Evolutionary conservation across 441 rosid genomes (phyloP), one percentile per base, ranked within the genome.

Genomic region (Geranium incanum): DNA sequence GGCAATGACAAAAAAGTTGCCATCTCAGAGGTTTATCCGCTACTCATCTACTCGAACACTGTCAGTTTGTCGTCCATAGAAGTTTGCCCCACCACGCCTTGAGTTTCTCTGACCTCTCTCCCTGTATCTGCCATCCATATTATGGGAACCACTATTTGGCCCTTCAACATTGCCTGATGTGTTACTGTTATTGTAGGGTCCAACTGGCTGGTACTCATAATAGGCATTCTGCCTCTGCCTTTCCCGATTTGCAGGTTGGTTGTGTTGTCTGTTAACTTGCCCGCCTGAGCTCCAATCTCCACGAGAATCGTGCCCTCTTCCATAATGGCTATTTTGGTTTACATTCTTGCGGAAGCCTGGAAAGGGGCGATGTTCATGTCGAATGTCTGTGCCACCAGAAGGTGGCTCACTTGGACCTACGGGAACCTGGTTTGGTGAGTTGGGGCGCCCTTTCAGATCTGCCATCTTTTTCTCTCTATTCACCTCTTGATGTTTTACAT

Each of bases 151-250:
- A 64, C 88, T 97, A 80, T 83, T 86, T 21, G 59, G 16, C 70
- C 87, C 84, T 76, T 86, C 92, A 36, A 72, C 72, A 68, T 73
- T 78, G 65, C 78, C 77, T 60, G 82, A 76, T 79, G 72, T 84
- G 41, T 73, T 84, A 59, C 52, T 69, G 66, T 80, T 80, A 39
- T 83, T 18, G 33, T 59, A 83, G 23, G 85, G 75, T 73, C 91
- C 96, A 79, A 88, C 90, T 57, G 95, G 98, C 79, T 88, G 95
- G 81, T 89, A 95, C 72, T 91, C 97, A 3, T 76, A 89, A 67
- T 89, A 93, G 19, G 83, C 23, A 77, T 77, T 79, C 8, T 75
- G 90, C 78, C 85, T 85, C 74, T 80, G 90, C 81, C 88, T 83
- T 67, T 88, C 97, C 75, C 90, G 75, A 73, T 81, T 79, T 21